phyloP scores from a whole-genome alignment of 768 basidiomycete species.

The Amanita subjunquillea region DNA sequence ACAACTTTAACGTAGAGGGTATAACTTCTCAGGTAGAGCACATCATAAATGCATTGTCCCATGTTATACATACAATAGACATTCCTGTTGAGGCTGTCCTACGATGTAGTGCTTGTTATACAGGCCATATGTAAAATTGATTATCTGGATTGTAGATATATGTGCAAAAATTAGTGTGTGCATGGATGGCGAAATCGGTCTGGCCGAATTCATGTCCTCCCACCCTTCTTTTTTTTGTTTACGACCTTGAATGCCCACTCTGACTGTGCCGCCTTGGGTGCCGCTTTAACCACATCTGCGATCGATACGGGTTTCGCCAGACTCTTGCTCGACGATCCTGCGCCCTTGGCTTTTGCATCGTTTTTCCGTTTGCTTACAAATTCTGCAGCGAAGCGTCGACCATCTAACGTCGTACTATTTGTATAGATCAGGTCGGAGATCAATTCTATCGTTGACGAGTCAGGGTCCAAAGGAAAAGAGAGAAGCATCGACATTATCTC shows the following conservation, averaged over 20 bases:
- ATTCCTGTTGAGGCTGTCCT: background rate
- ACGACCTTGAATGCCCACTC: conserved; percentile 93
- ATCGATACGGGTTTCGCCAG: conserved; percentile 56
- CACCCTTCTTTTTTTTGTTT: conserved; percentile 90
- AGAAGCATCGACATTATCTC: conserved; percentile 95
- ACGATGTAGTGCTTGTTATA: conserved; percentile 4
- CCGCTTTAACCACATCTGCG: conserved; percentile 85
- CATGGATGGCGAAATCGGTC: background rate
- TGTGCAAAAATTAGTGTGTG: conserved; percentile 2
- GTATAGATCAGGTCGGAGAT: conserved; percentile 94
- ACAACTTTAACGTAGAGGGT: too few species aligned
- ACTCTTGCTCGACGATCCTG: conserved; percentile 18
- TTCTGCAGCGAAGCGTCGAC: conserved; percentile 88
- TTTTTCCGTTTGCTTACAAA: conserved; percentile 81
- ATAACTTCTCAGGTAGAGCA: background rate
- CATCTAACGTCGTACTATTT: conserved; percentile 91
- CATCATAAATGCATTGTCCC: background rate
- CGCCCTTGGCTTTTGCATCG: conserved; percentile 37
- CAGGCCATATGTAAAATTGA: background rate
- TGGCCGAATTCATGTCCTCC: conserved; percentile 30
- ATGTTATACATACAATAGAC: background rate
- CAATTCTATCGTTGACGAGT: conserved; percentile 73
- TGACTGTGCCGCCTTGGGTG: conserved; percentile 63
- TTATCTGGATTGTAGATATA: conserved; percentile 4
- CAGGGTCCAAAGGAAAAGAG: conserved; percentile 87